Conservation (phyloP, 371 early-diverging fungal genomes). For the Syncephalastrum racemosum region DNA sequence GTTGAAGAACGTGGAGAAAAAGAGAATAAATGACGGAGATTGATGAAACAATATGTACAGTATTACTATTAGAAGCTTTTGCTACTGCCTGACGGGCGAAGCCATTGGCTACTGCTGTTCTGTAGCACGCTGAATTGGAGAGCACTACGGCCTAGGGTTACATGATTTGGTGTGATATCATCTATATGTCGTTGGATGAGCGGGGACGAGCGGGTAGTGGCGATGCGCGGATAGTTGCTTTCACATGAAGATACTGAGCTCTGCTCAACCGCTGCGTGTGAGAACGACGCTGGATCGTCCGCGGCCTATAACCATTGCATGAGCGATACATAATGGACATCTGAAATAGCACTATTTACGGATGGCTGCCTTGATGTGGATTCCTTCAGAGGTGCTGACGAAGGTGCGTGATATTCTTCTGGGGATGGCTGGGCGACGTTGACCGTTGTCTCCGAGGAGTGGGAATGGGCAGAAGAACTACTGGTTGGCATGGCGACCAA, state of each 20-base stretch:
- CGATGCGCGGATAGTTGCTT: slow-evolving; percentile 7
- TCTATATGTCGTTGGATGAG: not conserved
- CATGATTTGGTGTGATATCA: slow-evolving; percentile 15
- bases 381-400: not conserved
- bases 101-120: slow-evolving; percentile 38
- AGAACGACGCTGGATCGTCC: not conserved
- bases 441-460: not conserved
- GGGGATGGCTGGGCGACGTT: too few relatives aligned
- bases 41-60: slow-evolving; percentile 81
- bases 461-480: not conserved
- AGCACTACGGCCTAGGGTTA: slow-evolving; percentile 21
- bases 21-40: slow-evolving; percentile 89
- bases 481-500: not conserved
- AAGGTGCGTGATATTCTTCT: not conserved
- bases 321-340: not conserved
- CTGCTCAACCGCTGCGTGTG: not conserved
- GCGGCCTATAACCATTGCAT: not conserved
- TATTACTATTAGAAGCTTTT: slow-evolving; percentile 18
- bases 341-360: not conserved
- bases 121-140: slow-evolving; percentile 22
- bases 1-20: slow-evolving; percentile 93
- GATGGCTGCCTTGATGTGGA: not conserved
- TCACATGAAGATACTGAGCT: not conserved
- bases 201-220: slow-evolving; percentile 6
- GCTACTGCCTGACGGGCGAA: slow-evolving; percentile 21